phyloP scores from a whole-genome alignment of 805 yeast species.

The Diddensiella santjacobensis region DNA sequence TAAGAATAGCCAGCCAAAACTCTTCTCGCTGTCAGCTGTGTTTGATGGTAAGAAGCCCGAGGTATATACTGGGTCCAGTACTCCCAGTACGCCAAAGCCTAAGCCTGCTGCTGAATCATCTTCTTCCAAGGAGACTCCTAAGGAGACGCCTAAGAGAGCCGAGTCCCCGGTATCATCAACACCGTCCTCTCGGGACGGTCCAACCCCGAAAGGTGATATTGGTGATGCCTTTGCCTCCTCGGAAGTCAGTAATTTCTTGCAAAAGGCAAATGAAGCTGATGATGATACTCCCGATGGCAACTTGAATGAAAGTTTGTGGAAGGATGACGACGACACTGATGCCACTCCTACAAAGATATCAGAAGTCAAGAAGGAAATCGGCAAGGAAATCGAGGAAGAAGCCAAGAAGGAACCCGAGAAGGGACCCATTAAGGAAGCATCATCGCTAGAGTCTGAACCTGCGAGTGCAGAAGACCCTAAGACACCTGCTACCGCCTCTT shows the following conservation, averaged over 20 bases:
- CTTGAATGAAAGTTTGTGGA: background rate
- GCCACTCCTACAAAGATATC: background rate
- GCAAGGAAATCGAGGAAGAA: conserved; percentile 10
- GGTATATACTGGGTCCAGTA: background rate
- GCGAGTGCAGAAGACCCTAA: conserved; percentile 5
- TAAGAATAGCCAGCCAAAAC: conserved; percentile 70
- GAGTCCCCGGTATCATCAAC: conserved; percentile 21
- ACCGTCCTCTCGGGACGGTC: conserved; percentile 33
- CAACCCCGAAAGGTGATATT: conserved; percentile 38
- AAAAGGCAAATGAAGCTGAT: conserved; percentile 45
- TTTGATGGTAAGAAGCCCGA: conserved; percentile 69
- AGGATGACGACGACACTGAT: background rate
- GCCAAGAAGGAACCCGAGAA: conserved; percentile 13
- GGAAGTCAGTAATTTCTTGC: conserved; percentile 45
- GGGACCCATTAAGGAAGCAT: conserved; percentile 17
- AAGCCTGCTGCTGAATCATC: background rate
- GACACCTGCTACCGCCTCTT: conserved; percentile 18
- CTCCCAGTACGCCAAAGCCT: background rate
- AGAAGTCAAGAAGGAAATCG: conserved; percentile 1
- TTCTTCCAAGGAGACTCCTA: conserved; percentile 8
- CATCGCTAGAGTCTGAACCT: conserved; percentile 6
- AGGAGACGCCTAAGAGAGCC: conserved; percentile 14
- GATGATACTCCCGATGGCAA: conserved; percentile 18
- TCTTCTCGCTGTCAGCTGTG: conserved; percentile 69
- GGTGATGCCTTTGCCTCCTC: conserved; percentile 48